Base-by-base conservation (phyloP, 2,329 filamentous ascomycete species). In the Tolypocladium paradoxum region DNA sequence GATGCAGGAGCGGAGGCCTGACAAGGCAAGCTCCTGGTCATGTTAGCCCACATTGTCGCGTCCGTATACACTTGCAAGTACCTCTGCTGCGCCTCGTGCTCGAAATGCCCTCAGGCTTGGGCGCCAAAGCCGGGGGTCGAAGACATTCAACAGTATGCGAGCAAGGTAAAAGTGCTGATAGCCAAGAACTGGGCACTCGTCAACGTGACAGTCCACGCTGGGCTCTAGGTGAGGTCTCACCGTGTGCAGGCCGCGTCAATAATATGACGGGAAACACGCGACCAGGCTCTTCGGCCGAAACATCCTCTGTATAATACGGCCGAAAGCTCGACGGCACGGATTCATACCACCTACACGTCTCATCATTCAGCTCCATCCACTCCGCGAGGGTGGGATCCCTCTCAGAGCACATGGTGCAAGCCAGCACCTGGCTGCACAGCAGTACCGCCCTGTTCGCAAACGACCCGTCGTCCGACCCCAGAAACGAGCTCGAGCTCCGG, bases 81-180 rank as follows among this genome's bases (percentile, higher is more conserved):
- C 62, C 36, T 63, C 60, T 2, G 60, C 57, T 2, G 54, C 31
- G 9, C 53, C 52, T 35, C 62, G 57, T 16, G 40, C 35, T 1
- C 57, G 52, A 33, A 63, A 62, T 1, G 61, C 59, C 2, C 60
- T 57, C 2, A 63, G 57, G 11, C 61, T 58, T 1, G 61, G 60
- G 20, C 56, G 58, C 47, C 60, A 63, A 1, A 60, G 47, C 4
- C 58, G 56, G 0, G 72, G 72, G 40, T 74, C 65, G 46, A 73
- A 70, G 6, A 71, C 68, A 2, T 62, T 63, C 1, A 66, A 64
- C 7, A 75, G 58, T 31, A 75, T 73, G 12, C 65, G 61, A 0
- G 69, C 61, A 12, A 74, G 63, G 50, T 71, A 66, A 48, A 69
- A 71, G 54, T 74, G 69, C 52, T 72, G 69, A 46, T 71, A 61